phyloP scores from a whole-genome alignment of 495 filamentous ascomycete genomes.

The Copromyces sp. region DNA sequence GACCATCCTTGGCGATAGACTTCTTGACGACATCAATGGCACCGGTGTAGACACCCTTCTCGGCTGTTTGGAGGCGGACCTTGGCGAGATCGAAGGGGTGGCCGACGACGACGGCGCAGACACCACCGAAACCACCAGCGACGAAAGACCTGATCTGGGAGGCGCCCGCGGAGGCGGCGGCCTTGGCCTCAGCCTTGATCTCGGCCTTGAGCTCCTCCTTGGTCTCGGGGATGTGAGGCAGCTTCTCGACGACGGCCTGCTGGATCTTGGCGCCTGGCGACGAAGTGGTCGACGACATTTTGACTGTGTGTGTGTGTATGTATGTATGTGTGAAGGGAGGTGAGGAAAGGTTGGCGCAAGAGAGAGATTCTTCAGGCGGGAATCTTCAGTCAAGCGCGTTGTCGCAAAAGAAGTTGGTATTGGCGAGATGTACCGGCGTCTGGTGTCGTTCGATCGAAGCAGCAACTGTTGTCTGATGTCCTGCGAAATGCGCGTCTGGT shows the following conservation, averaged over 20 bases:
- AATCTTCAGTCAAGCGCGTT: background rate
- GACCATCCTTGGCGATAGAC: conserved; percentile 77
- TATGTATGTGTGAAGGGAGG: background rate
- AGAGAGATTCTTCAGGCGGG: background rate
- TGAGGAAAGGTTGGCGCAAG: background rate
- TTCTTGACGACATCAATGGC: conserved; percentile 88
- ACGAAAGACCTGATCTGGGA: conserved; percentile 63
- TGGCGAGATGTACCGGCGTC: background rate
- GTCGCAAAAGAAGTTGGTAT: background rate
- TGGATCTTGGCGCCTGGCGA: conserved; percentile 29
- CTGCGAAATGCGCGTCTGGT: background rate
- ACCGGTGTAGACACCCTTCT: conserved; percentile 81
- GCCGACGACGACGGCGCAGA: conserved; percentile 86
- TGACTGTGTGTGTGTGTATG: background rate
- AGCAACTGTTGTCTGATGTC: background rate
- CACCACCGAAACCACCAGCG: conserved; percentile 85
- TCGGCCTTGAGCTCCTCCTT: conserved; percentile 44
- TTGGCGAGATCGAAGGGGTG: conserved; percentile 98
- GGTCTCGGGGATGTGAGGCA: conserved; percentile 43
- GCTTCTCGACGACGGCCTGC: conserved; percentile 27
- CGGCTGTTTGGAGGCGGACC: conserved; percentile 90
- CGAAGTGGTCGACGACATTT: conserved; percentile 17
- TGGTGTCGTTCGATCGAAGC: background rate
- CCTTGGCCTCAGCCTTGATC: conserved; percentile 35
- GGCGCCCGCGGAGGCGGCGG: conserved; percentile 34